Conservation (phyloP, 2,329 filamentous ascomycete species). For the Talaromyces sp. region DNA sequence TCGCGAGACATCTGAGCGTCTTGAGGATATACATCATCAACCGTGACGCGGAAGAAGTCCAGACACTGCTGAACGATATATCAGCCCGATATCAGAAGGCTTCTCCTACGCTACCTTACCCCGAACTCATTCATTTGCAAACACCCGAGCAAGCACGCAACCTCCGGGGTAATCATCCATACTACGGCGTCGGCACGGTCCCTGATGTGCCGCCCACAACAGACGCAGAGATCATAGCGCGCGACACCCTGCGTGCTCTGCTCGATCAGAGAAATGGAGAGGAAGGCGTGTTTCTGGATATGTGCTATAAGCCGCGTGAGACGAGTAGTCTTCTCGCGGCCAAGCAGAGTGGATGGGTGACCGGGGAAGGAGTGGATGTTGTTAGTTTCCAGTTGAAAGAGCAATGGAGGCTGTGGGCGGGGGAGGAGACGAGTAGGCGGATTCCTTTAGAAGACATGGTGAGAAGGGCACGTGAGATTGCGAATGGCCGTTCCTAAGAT, state of each 20-base stretch:
- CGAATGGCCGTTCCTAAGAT: neutral
- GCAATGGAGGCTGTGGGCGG: constrained; percentile 5
- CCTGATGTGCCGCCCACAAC: neutral
- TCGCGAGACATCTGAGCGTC: neutral
- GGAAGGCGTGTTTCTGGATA: neutral
- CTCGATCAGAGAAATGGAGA: neutral
- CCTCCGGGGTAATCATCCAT: neutral
- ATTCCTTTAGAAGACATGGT: neutral
- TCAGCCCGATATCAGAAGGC: neutral
- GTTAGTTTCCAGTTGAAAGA: neutral
- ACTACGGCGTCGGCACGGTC: neutral
- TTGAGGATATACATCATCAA: neutral
- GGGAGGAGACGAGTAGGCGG: neutral
- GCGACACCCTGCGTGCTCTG: neutral
- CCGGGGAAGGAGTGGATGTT: neutral
- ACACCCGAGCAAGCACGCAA: neutral
- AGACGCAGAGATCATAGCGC: neutral
- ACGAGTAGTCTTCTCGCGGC: neutral
- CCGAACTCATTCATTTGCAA: neutral
- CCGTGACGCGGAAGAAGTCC: neutral
- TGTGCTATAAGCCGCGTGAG: constrained; percentile 2
- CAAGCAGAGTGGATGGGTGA: neutral
- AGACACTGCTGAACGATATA: neutral
- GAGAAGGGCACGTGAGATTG: neutral
- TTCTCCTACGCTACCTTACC: neutral